Percentiles rank a stretch among this genome's conserved stretches.
Conservation (phyloP, 2,329 filamentous ascomycete species). For the Ascochyta fabae region DNA sequence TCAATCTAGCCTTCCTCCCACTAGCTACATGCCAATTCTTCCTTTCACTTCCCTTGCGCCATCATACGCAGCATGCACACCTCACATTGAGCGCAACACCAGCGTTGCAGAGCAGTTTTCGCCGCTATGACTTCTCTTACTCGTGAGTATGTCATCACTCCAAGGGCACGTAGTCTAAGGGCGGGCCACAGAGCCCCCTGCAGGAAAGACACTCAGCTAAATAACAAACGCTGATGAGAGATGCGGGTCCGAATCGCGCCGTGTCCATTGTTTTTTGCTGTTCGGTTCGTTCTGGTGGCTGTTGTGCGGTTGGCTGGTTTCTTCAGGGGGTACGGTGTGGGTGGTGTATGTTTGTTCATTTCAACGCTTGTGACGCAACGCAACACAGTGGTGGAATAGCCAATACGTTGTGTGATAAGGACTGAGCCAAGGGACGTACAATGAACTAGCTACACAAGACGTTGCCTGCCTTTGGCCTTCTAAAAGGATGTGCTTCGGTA, state of each 20-base stretch:
- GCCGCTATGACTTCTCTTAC: no score
- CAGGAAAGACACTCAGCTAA: no score
- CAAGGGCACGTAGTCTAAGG: no score
- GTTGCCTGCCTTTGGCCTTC: conserved; percentile 27
- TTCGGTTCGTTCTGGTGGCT: neutral
- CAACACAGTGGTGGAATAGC: neutral
- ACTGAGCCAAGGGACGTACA: no score
- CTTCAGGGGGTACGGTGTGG: neutral
- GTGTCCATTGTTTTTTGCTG: neutral
- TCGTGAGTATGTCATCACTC: no score
- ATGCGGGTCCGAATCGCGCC: neutral
- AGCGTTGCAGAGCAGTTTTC: no score
- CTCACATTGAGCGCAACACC: no score
- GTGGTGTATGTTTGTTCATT: neutral
- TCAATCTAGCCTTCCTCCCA: no score
- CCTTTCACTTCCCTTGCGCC: no score
- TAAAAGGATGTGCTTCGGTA: conserved; percentile 59
- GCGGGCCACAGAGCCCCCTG: no score
- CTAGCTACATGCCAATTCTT: no score
- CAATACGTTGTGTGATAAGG: neutral
- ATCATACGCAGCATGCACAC: no score
- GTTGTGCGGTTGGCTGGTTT: neutral
- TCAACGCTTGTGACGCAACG: neutral
- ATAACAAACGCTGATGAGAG: neutral
- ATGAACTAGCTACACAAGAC: neutral